phyloP scores from a whole-genome alignment of 1,139 yeast species.

The Lodderomyces beijingensis region DNA sequence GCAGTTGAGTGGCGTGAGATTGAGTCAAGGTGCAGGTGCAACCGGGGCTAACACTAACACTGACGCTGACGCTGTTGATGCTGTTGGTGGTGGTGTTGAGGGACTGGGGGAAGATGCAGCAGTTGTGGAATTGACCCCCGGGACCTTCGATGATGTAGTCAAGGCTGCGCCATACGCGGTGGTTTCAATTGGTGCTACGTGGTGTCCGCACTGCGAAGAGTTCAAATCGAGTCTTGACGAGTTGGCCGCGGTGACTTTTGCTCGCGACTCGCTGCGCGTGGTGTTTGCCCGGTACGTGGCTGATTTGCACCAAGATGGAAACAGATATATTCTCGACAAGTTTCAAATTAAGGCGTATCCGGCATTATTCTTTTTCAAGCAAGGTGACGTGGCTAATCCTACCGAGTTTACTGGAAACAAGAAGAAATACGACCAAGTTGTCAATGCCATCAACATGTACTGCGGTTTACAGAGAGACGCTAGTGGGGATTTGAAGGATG shows the following conservation, averaged over 20 bases:
- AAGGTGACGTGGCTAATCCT: conserved; percentile 41
- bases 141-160: conserved; percentile 30
- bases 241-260: conserved; percentile 31
- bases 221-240: conserved; percentile 26
- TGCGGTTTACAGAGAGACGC: conserved; percentile 49
- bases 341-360: conserved; percentile 50
- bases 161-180: conserved; percentile 22
- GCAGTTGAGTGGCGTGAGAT: conserved; percentile 27
- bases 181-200: conserved; percentile 37
- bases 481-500: conserved; percentile 44
- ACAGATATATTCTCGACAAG: conserved; percentile 25
- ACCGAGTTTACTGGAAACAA: conserved; percentile 38
- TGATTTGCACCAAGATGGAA: conserved; percentile 31
- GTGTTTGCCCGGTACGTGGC: conserved; percentile 21
- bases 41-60: neutral
- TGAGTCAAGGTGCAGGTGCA: conserved; percentile 7
- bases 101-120: conserved; percentile 12
- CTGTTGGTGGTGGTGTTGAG: conserved; percentile 1
- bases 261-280: conserved; percentile 10
- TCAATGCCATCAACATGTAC: conserved; percentile 46
- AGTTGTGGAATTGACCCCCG: conserved; percentile 29
- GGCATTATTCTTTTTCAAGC: conserved; percentile 46
- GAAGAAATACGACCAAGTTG: conserved; percentile 33
- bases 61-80: neutral
- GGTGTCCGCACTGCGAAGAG: conserved; percentile 24